Percentiles rank a stretch among this genome's conserved stretches.
Conservation (phyloP, 202 grass and related monocot species). For the Eragrostis tef region DNA sequence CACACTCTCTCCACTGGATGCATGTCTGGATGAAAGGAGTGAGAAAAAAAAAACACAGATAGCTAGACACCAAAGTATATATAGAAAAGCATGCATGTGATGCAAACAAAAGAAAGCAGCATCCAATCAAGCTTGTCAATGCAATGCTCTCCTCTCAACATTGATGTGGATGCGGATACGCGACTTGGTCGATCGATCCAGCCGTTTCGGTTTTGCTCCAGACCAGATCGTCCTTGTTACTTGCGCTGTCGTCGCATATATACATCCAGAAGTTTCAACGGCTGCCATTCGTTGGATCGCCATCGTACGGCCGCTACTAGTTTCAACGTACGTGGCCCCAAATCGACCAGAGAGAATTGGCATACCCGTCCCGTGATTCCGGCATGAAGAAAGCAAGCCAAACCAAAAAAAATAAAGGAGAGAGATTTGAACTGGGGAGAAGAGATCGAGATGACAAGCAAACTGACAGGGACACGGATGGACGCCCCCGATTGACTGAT, state of each 20-base stretch:
- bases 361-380: background rate
- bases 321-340: no score
- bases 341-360: no score
- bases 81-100: background rate
- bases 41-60: background rate
- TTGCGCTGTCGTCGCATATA: background rate
- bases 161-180: background rate
- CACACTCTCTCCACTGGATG: no score
- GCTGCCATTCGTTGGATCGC: no score
- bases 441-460: conserved; percentile 3
- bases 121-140: background rate
- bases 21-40: no score
- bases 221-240: background rate
- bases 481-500: conserved; percentile 44
- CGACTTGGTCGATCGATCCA: background rate
- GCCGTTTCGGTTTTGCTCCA: background rate
- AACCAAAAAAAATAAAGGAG: no score
- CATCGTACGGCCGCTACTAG: no score
- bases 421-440: no score
- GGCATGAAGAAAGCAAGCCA: background rate
- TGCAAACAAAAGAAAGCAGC: background rate
- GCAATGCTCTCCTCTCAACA: background rate
- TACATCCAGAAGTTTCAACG: no score
- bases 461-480: conserved; percentile 46
- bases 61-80: background rate